Evolutionary conservation across 2,329 filamentous ascomycete species (phyloP), one percentile per base, ranked within the genome.

Genomic region (Lachnellula suecica): DNA sequence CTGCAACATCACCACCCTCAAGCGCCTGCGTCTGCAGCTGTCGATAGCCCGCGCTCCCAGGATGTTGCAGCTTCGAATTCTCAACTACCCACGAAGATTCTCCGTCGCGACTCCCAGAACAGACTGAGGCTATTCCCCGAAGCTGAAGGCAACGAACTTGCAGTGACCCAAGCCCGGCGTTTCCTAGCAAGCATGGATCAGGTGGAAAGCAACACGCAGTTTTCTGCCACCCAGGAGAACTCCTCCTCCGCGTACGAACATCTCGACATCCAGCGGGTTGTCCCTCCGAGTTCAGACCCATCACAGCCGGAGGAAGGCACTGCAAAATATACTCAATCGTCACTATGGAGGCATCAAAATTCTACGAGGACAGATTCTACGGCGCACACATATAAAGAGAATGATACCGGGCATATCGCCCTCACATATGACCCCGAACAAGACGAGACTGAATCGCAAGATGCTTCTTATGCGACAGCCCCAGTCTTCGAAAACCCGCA

Each of bases 191-290:
- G 13, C 11, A 43, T 43, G 40, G 40, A 43, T n/a, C n/a, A n/a
- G 1, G 9, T 43, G 2, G 40, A 43, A n/a, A 17, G n/a, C n/a
- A n/a, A 43, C 8, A 43, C 58, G 2, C 65, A 66, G 44, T 60
- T 54, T 57, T 66, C 63, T 31, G 35, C 56, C 3, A 67, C 65
- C 2, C 65, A 67, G 43, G 59, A 63, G 47, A 66, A 65, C 47
- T 48, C 63, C 8, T 51, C 44, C 34, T 65, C 59, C 2, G 58
- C 58, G 11, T 67, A 67, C 29, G 59, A 59, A 45, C 56, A 57
- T n/a, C 62, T 57, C 25, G 35, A 57, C 17, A 27, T 55, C 9
- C 48, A 53, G 20, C 47, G 20, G 4, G 53, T 44, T 4, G 50
- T 44, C 27, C 41, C 44, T 6, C 51, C 34, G 15, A 51, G 40